These are phyloP conservation scores for Vinca major DNA, from an alignment of 305 asterid species.

Conservation along the genomic window DNA sequence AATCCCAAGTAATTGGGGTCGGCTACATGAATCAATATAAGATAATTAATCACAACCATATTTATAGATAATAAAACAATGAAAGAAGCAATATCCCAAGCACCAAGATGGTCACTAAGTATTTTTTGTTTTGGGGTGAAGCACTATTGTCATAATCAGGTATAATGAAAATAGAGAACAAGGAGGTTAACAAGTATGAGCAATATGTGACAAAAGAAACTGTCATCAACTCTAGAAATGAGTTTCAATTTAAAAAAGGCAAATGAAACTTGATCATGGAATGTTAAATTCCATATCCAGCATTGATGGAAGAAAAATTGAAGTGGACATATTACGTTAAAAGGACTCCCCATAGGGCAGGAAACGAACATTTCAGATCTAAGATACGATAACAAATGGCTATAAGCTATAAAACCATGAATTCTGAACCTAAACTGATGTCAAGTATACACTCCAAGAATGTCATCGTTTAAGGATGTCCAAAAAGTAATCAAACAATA, in stretches of 20 bases:
- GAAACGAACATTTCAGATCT: background rate
- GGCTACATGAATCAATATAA: too few relatives aligned
- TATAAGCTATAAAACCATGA: background rate
- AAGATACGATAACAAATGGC: background rate
- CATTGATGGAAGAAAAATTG: background rate
- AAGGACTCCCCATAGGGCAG: background rate
- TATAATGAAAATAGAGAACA: background rate
- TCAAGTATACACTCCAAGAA: background rate
- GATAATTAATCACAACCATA: too few relatives aligned
- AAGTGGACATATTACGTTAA: background rate
- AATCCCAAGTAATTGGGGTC: too few relatives aligned
- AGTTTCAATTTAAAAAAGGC: background rate
- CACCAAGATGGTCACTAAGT: background rate
- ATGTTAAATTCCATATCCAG: background rate
- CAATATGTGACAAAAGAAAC: background rate
- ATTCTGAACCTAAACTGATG: background rate
- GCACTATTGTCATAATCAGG: background rate
- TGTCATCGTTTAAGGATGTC: background rate
- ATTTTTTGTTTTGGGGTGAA: background rate
- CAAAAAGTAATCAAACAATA: conserved; percentile 7
- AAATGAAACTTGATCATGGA: background rate
- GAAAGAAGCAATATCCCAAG: too few relatives aligned
- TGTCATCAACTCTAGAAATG: background rate
- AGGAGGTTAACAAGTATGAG: background rate
- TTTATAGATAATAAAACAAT: too few relatives aligned